These are phyloP conservation scores for Penicillium turbatum DNA, from an alignment of 495 filamentous ascomycete species.

Conservation along the genomic window DNA sequence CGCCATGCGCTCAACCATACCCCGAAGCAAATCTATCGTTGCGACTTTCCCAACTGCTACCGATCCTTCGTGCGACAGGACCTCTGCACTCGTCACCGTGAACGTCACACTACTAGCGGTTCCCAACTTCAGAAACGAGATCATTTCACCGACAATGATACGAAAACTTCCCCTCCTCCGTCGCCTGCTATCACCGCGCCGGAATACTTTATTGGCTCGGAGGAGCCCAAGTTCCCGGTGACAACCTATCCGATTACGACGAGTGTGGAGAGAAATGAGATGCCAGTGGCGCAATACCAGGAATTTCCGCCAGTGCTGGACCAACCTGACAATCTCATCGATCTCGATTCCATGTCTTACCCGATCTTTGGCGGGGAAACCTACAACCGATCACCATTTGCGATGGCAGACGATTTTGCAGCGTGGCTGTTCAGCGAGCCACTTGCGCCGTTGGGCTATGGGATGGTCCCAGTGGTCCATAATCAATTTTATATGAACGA, in stretches of 20 bases:
- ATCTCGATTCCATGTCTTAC: conserved; percentile 65
- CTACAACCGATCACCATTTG: conserved; percentile 79
- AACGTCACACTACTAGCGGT: conserved; percentile 92
- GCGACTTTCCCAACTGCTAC: conserved; percentile 87
- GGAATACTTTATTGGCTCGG: conserved; percentile 20
- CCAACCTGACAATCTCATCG: conserved; percentile 21
- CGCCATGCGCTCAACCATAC: conserved; percentile 91
- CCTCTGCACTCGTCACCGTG: conserved; percentile 86
- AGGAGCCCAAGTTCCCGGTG: conserved; percentile 12
- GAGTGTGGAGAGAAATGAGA: conserved; percentile 20
- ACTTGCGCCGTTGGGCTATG: conserved; percentile 33
- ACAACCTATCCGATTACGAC: conserved; percentile 28
- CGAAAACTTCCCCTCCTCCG: conserved; percentile 19
- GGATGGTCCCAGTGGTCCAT: conserved; percentile 38
- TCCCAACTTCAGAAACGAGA: conserved; percentile 94
- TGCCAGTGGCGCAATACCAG: conserved; percentile 25
- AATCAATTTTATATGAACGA: conserved; percentile 43
- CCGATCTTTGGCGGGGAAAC: conserved; percentile 81
- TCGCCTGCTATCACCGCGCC: conserved; percentile 21
- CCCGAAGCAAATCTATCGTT: conserved; percentile 93
- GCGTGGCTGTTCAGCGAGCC: conserved; percentile 83
- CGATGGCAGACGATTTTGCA: conserved; percentile 88
- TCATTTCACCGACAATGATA: conserved; percentile 29
- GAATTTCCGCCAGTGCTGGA: conserved; percentile 20
- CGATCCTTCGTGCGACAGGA: conserved; percentile 93